Evolutionary conservation across 192 early-diverging fungal species (phyloP).

Genomic region (Coemansia reversa): DNA sequence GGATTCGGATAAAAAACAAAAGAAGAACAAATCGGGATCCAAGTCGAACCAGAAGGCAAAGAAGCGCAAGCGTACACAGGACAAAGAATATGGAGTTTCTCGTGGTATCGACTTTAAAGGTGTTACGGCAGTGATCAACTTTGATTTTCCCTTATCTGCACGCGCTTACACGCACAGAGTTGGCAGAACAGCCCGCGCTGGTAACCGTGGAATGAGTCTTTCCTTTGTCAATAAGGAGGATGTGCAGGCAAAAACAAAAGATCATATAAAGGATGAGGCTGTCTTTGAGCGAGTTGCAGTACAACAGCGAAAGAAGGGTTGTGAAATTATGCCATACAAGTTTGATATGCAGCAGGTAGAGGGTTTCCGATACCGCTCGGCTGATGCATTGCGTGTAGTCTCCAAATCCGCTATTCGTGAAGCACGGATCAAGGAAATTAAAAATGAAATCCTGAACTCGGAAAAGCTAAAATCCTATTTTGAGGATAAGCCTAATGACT

Average conservation of each 20-base stretch:
- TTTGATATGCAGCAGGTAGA: conserved; percentile 88
- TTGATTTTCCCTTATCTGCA: conserved; percentile 88
- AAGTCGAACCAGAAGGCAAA: conserved; percentile 28
- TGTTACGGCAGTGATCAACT: conserved; percentile 93
- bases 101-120: conserved; percentile 95
- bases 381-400: conserved; percentile 80
- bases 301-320: conserved; percentile 58
- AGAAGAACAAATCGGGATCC: conserved; percentile 10
- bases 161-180: conserved; percentile 91
- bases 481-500: conserved; percentile 92
- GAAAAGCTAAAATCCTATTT: conserved; percentile 96
- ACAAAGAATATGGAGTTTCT: conserved; percentile 92
- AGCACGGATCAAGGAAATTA: conserved; percentile 93
- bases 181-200: conserved; percentile 92
- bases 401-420: conserved; percentile 77
- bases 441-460: conserved; percentile 91
- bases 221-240: conserved; percentile 75
- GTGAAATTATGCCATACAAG: conserved; percentile 71
- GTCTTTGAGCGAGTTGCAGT: conserved; percentile 74
- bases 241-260: conserved; percentile 13
- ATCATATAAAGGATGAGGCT: conserved; percentile 58
- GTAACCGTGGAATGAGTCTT: conserved; percentile 83
- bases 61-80: conserved; percentile 57
- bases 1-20: conserved; percentile 14
- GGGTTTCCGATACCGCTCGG: conserved; percentile 87